A percentile compares a stretch with the other conserved stretches of the same genome.
Evolutionary conservation across 129 eudicot species (phyloP).

Genomic region (Flaveria bidentis): DNA sequence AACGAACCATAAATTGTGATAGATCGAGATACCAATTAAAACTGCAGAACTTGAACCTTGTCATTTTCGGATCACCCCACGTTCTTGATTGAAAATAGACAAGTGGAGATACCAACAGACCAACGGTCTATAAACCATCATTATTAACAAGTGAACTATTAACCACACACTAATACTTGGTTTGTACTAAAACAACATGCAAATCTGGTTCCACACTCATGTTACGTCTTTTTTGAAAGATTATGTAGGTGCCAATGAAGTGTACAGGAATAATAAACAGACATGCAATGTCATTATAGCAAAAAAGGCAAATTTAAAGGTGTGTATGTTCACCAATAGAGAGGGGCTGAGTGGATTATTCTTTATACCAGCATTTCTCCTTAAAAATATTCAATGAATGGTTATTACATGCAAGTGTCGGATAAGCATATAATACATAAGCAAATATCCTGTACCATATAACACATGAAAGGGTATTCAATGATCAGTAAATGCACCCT

Average conservation of each 20-base stretch:
- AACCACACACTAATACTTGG: slow-evolving; percentile 29
- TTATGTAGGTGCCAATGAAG: neutral
- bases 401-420: neutral
- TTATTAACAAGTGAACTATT: slow-evolving; percentile 5
- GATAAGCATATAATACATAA: neutral
- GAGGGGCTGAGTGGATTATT: neutral
- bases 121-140: slow-evolving; percentile 5
- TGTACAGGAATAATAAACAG: neutral
- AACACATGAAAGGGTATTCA: no score
- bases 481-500: no score
- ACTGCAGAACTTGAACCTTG: neutral
- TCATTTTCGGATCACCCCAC: slow-evolving; percentile 25
- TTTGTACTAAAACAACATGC: slow-evolving; percentile 23
- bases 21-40: neutral
- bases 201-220: slow-evolving; percentile 15
- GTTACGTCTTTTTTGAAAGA: slow-evolving; percentile 9
- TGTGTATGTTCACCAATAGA: neutral
- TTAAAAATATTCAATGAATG: no score
- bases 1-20: slow-evolving; percentile 6
- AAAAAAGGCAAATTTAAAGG: neutral
- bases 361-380: neutral
- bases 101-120: neutral
- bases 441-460: no score
- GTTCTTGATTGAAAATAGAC: slow-evolving; percentile 25
- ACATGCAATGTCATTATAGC: neutral